These are phyloP conservation scores for Fagus crenata DNA, from an alignment of 306 rosid genomes.

Conservation along the genomic window DNA sequence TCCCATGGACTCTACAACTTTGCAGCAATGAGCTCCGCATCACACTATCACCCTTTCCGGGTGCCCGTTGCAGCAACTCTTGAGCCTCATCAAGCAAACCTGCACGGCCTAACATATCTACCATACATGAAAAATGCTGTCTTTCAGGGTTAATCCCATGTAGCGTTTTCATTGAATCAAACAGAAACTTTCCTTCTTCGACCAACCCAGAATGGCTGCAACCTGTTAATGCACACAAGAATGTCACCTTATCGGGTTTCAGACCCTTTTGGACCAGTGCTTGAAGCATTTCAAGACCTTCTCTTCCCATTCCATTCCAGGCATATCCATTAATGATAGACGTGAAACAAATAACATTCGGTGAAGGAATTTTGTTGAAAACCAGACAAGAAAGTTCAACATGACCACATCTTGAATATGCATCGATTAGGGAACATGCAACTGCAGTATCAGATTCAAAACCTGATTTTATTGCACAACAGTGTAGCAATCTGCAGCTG, in stretches of 20 bases:
- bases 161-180: slow-evolving; percentile 56
- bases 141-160: slow-evolving; percentile 55
- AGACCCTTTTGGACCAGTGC: slow-evolving; percentile 59
- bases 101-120: slow-evolving; percentile 78
- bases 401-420: slow-evolving; percentile 72
- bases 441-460: slow-evolving; percentile 55
- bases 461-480: slow-evolving; percentile 68
- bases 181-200: slow-evolving; percentile 60
- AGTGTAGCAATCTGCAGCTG: slow-evolving; percentile 55
- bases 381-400: slow-evolving; percentile 53
- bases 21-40: slow-evolving; percentile 80
- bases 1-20: slow-evolving; percentile 68
- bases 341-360: slow-evolving; percentile 67
- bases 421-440: slow-evolving; percentile 66
- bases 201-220: slow-evolving; percentile 74
- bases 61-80: slow-evolving; percentile 48
- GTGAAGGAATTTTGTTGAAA: slow-evolving; percentile 57
- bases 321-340: slow-evolving; percentile 76
- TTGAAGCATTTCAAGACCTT: slow-evolving; percentile 57
- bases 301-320: slow-evolving; percentile 76
- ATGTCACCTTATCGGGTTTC: slow-evolving; percentile 69
- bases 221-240: slow-evolving; percentile 69
- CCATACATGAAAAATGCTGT: slow-evolving; percentile 75
- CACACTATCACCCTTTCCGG: slow-evolving; percentile 41
- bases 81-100: slow-evolving; percentile 75